Percentiles rank a stretch among this genome's conserved stretches.
Conservation (phyloP, 257 asterid species). For the Solanum clarkiae region DNA sequence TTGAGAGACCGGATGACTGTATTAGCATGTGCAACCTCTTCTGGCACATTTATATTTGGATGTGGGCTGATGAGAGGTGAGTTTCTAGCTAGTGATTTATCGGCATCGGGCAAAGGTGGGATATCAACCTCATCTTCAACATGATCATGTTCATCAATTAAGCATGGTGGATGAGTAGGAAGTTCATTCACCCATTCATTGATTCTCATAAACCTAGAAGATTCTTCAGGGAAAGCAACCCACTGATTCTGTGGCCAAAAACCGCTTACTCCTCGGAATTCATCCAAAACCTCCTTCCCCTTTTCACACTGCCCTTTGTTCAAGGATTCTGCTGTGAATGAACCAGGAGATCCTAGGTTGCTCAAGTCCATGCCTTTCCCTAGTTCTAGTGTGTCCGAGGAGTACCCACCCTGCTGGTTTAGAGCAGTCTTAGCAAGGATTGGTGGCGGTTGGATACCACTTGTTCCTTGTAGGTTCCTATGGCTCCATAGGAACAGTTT, state of each 20-base stretch:
- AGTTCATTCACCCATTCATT: conserved; percentile 57
- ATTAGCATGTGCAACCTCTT: conserved; percentile 59
- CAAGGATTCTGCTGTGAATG: conserved; percentile 10
- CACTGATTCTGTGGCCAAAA: conserved; percentile 81
- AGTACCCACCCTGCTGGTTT: conserved; percentile 63
- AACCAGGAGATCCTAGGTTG: conserved; percentile 26
- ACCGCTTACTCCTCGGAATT: conserved; percentile 38
- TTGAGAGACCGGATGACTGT: conserved; percentile 51
- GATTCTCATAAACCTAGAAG: conserved; percentile 39
- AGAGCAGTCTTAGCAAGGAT: conserved; percentile 11
- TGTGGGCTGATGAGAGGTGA: conserved; percentile 10
- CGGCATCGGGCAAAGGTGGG: conserved; percentile 25
- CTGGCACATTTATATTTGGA: conserved; percentile 14
- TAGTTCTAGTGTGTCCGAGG: conserved; percentile 61
- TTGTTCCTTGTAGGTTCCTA: conserved; percentile 34
- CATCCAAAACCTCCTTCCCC: conserved; percentile 30
- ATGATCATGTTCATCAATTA: conserved; percentile 15
- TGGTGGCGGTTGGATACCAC: conserved; percentile 11
- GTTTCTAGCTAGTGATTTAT: conserved; percentile 10
- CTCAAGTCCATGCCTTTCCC: conserved; percentile 13
- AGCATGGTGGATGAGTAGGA: conserved; percentile 24
- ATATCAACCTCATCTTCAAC: conserved; percentile 17
- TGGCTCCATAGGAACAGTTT: conserved; percentile 75
- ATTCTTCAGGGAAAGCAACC: conserved; percentile 57
- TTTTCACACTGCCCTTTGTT: conserved; percentile 10